Conservation (phyloP, 345 rosid genomes). For the Excoecaria agallocha region DNA sequence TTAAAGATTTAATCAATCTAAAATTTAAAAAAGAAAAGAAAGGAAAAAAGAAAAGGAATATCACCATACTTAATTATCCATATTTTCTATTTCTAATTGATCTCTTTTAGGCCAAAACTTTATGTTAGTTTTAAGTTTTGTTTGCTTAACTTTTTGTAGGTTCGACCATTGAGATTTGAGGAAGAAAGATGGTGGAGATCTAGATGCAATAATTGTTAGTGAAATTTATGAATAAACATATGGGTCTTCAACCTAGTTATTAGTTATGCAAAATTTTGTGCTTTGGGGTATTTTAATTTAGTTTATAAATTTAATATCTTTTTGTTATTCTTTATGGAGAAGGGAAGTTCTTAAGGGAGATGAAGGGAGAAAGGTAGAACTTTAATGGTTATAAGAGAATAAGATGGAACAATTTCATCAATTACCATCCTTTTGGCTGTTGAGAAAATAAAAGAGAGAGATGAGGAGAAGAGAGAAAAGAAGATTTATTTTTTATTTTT, state of each 20-base stretch:
- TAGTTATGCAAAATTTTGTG: background rate
- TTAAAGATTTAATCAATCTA: too few relatives aligned
- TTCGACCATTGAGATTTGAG: conserved; percentile 12
- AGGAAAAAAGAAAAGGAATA: too few relatives aligned
- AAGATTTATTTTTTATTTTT: too few relatives aligned
- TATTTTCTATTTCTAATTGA: background rate
- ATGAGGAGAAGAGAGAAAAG: too few relatives aligned
- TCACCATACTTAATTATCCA: too few relatives aligned
- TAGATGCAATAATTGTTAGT: conserved; percentile 16
- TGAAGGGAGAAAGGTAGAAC: background rate
- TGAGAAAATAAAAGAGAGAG: conserved; percentile 7
- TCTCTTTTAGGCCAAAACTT: background rate
- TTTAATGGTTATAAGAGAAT: background rate
- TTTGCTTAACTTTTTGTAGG: conserved; percentile 19
- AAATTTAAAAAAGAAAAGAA: too few relatives aligned
- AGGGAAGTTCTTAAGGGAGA: background rate
- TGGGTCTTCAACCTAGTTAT: too few relatives aligned
- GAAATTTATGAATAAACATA: too few relatives aligned
- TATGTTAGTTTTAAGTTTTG: background rate
- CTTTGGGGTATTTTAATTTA: background rate
- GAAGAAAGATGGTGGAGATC: conserved; percentile 26
- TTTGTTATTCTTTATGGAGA: background rate
- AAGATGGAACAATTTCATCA: background rate
- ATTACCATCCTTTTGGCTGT: conserved; percentile 6
- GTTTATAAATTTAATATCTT: background rate